Evolutionary conservation across 2,329 filamentous ascomycete genomes (phyloP).

Genomic region (Lasiodiplodia hormozganensis): DNA sequence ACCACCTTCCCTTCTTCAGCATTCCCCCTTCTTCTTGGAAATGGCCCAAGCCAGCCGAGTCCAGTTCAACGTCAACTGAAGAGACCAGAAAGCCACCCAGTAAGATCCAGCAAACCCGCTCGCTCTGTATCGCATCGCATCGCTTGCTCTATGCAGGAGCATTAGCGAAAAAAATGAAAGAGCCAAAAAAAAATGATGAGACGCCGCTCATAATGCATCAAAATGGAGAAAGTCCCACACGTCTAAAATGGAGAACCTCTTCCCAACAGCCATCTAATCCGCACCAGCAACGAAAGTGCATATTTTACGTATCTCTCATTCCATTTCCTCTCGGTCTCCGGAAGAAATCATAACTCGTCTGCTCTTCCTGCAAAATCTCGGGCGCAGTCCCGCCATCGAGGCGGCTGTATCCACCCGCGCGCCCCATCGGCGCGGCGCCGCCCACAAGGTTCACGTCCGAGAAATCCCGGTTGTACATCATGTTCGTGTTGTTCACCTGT

Average conservation of each 20-base stretch:
- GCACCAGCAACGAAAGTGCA: no score
- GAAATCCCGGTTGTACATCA: background rate
- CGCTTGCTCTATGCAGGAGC: background rate
- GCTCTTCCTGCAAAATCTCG: conserved; percentile 9
- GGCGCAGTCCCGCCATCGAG: background rate
- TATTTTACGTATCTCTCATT: background rate
- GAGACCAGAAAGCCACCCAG: background rate
- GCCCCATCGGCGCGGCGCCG: conserved; percentile 28
- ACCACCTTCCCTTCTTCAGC: background rate
- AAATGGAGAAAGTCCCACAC: background rate
- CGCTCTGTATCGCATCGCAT: background rate
- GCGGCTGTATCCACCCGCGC: conserved; percentile 8
- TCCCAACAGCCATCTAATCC: background rate
- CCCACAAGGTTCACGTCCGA: conserved; percentile 21
- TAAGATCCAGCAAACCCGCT: background rate
- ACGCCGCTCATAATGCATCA: conserved; percentile 8
- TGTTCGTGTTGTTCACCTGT: background rate
- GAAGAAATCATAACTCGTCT: conserved; percentile 27
- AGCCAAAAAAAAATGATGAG: background rate
- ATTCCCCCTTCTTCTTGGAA: background rate
- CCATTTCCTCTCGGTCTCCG: conserved; percentile 3
- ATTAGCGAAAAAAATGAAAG: background rate
- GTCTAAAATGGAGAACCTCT: background rate
- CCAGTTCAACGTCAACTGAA: background rate
- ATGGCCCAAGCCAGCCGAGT: background rate